Evolutionary conservation across 164 flowering plant species (phyloP).

Genomic region (Taxillus chinensis): DNA sequence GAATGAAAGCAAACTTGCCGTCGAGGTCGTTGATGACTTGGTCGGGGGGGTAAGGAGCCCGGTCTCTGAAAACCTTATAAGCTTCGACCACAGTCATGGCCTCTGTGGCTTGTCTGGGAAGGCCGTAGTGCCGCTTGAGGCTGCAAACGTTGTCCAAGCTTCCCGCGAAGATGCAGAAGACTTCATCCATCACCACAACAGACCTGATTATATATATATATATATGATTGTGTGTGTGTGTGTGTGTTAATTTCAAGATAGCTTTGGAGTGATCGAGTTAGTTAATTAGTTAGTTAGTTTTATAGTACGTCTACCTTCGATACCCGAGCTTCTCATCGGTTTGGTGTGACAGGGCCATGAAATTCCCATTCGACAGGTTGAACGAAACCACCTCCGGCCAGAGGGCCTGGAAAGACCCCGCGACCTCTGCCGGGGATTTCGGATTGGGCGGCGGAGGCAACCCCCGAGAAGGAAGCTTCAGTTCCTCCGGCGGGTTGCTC

Average conservation of each 20-base stretch:
- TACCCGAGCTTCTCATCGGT: constrained; percentile 19
- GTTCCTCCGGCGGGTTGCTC: constrained; percentile 36
- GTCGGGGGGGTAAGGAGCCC: constrained; percentile 57
- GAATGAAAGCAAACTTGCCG: constrained; percentile 47
- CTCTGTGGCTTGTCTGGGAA: constrained; percentile 32
- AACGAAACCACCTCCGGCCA: constrained; percentile 22
- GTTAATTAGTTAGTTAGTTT: too few relatives aligned
- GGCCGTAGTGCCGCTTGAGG: constrained; percentile 37
- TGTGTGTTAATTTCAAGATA: too few relatives aligned
- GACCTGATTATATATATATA: constrained; percentile 16
- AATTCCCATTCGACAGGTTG: constrained; percentile 25
- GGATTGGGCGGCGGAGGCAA: not conserved
- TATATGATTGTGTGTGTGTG: too few relatives aligned
- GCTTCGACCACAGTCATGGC: constrained; percentile 43
- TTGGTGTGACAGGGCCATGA: constrained; percentile 30
- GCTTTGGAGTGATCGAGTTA: too few relatives aligned
- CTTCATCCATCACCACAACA: constrained; percentile 35
- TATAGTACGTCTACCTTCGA: constrained; percentile 24
- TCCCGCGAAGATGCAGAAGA: constrained; percentile 42
- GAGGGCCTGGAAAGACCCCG: constrained; percentile 11
- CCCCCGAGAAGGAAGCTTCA: constrained; percentile 20
- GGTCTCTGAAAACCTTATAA: constrained; percentile 36
- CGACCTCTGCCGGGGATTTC: constrained; percentile 21
- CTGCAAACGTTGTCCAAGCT: constrained; percentile 28
- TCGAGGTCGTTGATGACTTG: constrained; percentile 42